These are phyloP conservation scores for Exophiala mesophila DNA, from an alignment of 2,329 filamentous ascomycete species.

Conservation along the genomic window DNA sequence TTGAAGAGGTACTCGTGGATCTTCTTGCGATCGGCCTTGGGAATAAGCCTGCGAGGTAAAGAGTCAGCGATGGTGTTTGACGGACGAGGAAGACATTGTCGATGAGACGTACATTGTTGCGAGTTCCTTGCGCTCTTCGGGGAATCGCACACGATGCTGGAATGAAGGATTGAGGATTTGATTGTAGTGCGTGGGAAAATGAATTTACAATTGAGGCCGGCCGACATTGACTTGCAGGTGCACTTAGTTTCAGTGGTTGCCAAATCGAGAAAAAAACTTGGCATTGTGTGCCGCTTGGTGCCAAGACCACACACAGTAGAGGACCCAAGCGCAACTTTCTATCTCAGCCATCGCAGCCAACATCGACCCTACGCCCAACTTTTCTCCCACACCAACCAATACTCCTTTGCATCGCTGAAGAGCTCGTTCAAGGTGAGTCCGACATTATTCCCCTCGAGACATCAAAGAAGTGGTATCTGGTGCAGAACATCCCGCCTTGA, in stretches of 20 bases:
- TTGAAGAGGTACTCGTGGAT: conserved; percentile 99
- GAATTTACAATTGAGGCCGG: conserved; percentile 1
- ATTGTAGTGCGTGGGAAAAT: conserved; percentile 1
- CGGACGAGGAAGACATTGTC: conserved; percentile 2
- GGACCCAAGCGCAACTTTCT: conserved; percentile 4
- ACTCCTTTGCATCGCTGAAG: neutral
- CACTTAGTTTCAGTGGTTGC: too few relatives aligned
- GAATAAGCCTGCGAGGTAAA: conserved; percentile 75
- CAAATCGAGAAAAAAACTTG: conserved; percentile 4
- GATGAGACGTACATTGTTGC: conserved; percentile 31
- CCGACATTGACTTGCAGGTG: conserved; percentile 2
- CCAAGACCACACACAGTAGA: neutral
- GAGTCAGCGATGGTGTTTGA: neutral
- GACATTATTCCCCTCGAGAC: neutral
- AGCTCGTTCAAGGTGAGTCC: neutral
- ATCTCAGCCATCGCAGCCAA: conserved; percentile 1
- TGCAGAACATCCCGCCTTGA: neutral
- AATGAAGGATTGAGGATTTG: conserved; percentile 10
- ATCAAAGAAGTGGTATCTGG: neutral
- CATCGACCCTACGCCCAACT: neutral
- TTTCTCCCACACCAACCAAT: neutral
- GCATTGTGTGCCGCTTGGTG: neutral
- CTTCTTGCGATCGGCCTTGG: conserved; percentile 99
- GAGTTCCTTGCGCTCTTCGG: conserved; percentile 50
- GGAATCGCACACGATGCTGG: conserved; percentile 49